Base-by-base conservation (phyloP, 2,329 filamentous ascomycete species). In the Colletotrichum spinosum region DNA sequence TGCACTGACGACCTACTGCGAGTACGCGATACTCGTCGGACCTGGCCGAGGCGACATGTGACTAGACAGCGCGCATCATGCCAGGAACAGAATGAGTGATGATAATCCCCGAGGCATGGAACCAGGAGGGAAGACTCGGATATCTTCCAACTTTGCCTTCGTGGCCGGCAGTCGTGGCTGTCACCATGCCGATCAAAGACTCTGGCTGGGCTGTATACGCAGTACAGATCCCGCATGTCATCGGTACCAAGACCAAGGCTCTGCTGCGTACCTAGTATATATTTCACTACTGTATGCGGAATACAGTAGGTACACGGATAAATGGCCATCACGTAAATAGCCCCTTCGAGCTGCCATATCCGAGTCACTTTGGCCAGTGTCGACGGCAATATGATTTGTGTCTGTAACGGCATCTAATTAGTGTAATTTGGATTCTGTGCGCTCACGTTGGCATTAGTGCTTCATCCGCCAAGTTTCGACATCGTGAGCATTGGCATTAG, bases 31-130 rank as follows among this genome's bases (percentile, higher is more conserved):
- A 10, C 55, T 60, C 37, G 33, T 44, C 55, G 33, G 42, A 38
- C 57, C 37, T 60, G 50, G 35, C 38, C 61, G 38, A 60, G 50
- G 34, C 50, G 51, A 60, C 8, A 60, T 35, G 12, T 60, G 56
- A 51, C 39, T 41, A 46, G 60, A 60, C 25, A 41, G 39, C 38
- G 61, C 45, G n/a, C 38, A 65, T 55, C 61, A 52, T 65, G 61
- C 34, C 56, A 65, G 61, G 56, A 41, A 60, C 56, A 51, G n/a
- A 50, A 9, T 39, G 34, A 25, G 51, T 11, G 61, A 25, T 39
- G 41, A 55, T 11, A 55, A 50, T 60, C 38, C 35, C 61, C 45
- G 39, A 55, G 41, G 34, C 55, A 44, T 65, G 56, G 50, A 55
- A 60, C 15, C 33, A 45, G 50, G 34, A 35, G 37, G 33, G 33